A percentile compares a stretch with the other conserved stretches of the same genome.
These are phyloP conservation scores for Podospora australis DNA, from an alignment of 495 filamentous ascomycete genomes.

Conservation along the genomic window DNA sequence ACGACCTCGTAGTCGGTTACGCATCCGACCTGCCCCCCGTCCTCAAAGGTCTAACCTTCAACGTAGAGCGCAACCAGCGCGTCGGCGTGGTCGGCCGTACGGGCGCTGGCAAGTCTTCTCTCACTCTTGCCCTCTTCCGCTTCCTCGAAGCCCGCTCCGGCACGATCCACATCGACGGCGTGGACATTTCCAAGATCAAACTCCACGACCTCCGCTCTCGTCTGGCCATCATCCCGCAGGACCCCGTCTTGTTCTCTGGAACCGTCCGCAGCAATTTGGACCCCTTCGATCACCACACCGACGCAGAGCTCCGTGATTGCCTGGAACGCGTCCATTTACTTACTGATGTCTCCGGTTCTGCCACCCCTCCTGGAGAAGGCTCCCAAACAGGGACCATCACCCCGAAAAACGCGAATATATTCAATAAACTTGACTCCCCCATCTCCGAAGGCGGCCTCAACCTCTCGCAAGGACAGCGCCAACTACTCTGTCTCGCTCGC, in stretches of 20 bases:
- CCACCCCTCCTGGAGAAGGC: slow-evolving; percentile 24
- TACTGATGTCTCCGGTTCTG: slow-evolving; percentile 21
- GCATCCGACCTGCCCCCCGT: slow-evolving; percentile 70
- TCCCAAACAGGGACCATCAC: slow-evolving; percentile 18
- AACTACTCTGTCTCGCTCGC: slow-evolving; percentile 81
- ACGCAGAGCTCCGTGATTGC: slow-evolving; percentile 66
- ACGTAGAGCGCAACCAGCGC: slow-evolving; percentile 63
- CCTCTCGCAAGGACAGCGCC: slow-evolving; percentile 80
- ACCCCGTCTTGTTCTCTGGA: slow-evolving; percentile 82
- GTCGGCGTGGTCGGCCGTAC: slow-evolving; percentile 82
- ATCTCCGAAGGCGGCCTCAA: slow-evolving; percentile 75
- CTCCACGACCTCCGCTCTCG: slow-evolving; percentile 67
- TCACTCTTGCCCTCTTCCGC: slow-evolving; percentile 77
- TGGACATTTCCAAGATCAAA: slow-evolving; percentile 69
- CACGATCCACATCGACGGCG: slow-evolving; percentile 64
- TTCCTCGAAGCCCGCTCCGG: slow-evolving; percentile 71
- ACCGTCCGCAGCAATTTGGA: slow-evolving; percentile 80
- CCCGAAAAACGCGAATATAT: slow-evolving; percentile 55
- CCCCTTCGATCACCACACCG: slow-evolving; percentile 65
- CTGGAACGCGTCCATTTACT: slow-evolving; percentile 72
- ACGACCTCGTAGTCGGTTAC: slow-evolving; percentile 68
- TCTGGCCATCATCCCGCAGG: slow-evolving; percentile 72
- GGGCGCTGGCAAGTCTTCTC: slow-evolving; percentile 79
- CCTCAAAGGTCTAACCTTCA: slow-evolving; percentile 67
- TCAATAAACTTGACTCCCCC: slow-evolving; percentile 51